phyloP scores from a whole-genome alignment of 305 asterid genomes.

The Nicotiana rustica region DNA sequence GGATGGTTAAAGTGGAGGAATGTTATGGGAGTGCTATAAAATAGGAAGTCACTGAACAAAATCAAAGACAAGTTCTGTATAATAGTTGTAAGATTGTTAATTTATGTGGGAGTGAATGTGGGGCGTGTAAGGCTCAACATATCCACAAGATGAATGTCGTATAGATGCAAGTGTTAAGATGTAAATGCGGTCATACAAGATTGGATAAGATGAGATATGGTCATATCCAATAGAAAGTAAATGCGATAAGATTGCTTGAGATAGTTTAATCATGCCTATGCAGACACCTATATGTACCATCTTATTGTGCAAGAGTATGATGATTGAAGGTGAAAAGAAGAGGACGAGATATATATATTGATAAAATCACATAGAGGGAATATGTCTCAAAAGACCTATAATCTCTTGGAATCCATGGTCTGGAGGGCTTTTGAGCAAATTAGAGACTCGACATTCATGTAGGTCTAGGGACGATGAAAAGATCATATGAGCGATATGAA shows the following conservation, averaged over 20 bases:
- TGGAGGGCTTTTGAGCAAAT: slow-evolving; percentile 7
- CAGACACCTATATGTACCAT: not conserved
- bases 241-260: slow-evolving; percentile 7
- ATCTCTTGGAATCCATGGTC: not conserved
- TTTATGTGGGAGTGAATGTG: slow-evolving; percentile 24
- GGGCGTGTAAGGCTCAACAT: not conserved
- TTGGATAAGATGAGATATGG: not conserved
- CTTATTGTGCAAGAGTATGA: not conserved
- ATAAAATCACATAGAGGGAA: not conserved
- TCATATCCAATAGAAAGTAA: slow-evolving; percentile 17
- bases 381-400: slow-evolving; percentile 4
- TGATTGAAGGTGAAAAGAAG: not conserved
- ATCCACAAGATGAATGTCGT: not conserved
- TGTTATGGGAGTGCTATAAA: not conserved
- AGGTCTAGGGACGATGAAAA: slow-evolving; percentile 18
- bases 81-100: not conserved
- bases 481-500: slow-evolving; percentile 6
- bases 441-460: not conserved
- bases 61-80: not conserved
- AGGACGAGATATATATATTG: slow-evolving; percentile 1
- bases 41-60: slow-evolving; percentile 13
- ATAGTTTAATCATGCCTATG: slow-evolving; percentile 15
- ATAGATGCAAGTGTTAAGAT: slow-evolving; percentile 16
- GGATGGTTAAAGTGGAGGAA: slow-evolving; percentile 21
- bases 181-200: not conserved